Evolutionary conservation across 139 green algal genomes (phyloP), one percentile per base, ranked within the genome.

Genomic region (Penium margaritaceum): DNA sequence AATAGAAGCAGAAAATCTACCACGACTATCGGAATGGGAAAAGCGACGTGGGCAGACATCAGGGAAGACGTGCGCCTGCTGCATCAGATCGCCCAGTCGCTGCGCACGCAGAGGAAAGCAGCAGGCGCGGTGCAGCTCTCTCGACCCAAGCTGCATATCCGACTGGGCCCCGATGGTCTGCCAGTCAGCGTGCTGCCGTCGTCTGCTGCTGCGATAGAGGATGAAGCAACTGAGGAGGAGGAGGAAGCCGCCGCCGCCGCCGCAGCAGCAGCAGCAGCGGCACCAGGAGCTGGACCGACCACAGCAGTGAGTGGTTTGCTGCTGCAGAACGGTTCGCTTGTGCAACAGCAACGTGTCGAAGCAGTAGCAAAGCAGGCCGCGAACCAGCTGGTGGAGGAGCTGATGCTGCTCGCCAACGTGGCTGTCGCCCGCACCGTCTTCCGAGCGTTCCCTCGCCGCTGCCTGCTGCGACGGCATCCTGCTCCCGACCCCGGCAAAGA

Each of bases 391-490:
- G 58, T 66, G 58, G 24, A 36, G n/a, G 14, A 98, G 85, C 96
- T 95, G 64, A 98, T 98, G 93, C 86, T 98, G 83, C 85, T 96
- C 57, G 92, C 93, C 44, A 98, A 98, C 79, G 90, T 88, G 14
- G 39, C 67, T 17, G 91, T 95, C 38, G 93, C 92, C 0, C 43
- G 57, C 29, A 75, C 88, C 33, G 90, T 98, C 35, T 77, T 87
- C 0, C 39, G 63, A 1, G 84, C 70, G 0, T 96, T 91, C 67
- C 90, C 90, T 0, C 75, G 88, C 19, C 41, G 32, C 6, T 67
- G 77, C 24, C 54, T 88, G 34, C 72, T 86, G 38, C 70, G 83
- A 44, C 65, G 74, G 6, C 84, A 87, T 33, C 57, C 81, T 6
- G 24, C 54, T 29, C 81, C 83, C 39, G 68, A 87, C 54, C 35